Evolutionary conservation across 176 grass and related monocot genomes (phyloP), one percentile per base, ranked within the genome.

Genomic region (Echinochloa phyllopogon): DNA sequence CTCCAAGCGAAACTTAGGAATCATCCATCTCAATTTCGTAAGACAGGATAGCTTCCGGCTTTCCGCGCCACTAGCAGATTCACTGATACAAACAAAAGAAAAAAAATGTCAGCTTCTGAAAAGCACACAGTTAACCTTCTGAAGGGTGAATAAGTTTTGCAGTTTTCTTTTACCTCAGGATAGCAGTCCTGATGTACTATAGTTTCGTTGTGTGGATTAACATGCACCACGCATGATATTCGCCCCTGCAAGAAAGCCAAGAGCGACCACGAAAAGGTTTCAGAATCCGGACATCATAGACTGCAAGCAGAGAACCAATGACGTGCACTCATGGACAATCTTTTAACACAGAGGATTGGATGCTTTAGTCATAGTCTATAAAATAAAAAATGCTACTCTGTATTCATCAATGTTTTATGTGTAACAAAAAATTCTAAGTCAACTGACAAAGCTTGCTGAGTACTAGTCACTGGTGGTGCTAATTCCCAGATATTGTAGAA

Each of bases 101-200:
- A 64, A 17, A 37, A 0, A 66, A 62, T 13, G 63, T 91, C 37
- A 91, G 81, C 50, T 70, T 59, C 18, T 84, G 41, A 43, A 13
- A 69, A 58, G 25, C 21, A 70, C 36, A 47, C 21, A 58, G 3
- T 23, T 61, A 74, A 12, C 23, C 8, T 79, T 45, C 2, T 7
- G 4, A 14, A 14, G n/a, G 4, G 58, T 67, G 60, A 71, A 62
- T 41, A 70, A 63, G 60, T 16, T 52, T 60, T 10, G 14, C 18
- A 69, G 21, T 71, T 71, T 88, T n/a, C n/a, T 3, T 50, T 87
- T 84, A 90, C 87, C 84, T 77, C 85, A 0, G 87, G 91, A 78
- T 90, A 93, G 85, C 91, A 93, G 82, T 93, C 91, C 45, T 93
- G 91, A 66, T 82, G 80, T 61, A 90, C 39, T 1, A 93, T 90